Conservation (phyloP, 2,329 filamentous ascomycete genomes). For the Basipetospora chlamydospora region DNA sequence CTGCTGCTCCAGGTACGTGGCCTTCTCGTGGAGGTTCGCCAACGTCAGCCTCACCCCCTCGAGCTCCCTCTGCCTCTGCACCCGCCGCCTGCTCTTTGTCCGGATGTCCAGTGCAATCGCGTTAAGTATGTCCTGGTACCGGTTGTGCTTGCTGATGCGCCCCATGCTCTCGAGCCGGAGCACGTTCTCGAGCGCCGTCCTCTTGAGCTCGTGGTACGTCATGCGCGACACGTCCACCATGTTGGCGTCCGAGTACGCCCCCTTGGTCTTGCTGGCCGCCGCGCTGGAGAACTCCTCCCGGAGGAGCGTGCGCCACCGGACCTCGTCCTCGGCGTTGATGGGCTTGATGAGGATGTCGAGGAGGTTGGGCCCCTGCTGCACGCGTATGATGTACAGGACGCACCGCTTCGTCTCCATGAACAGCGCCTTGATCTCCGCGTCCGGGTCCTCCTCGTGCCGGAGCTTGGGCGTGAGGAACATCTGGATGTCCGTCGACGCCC, state of each 20-base stretch:
- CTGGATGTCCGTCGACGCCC: constrained; percentile 67
- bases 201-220: constrained; percentile 84
- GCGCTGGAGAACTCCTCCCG: constrained; percentile 58
- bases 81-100: constrained; percentile 83
- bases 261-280: constrained; percentile 51
- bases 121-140: constrained; percentile 96
- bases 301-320: constrained; percentile 71
- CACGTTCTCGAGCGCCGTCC: constrained; percentile 85
- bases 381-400: constrained; percentile 91
- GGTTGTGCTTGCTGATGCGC: constrained; percentile 77
- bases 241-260: constrained; percentile 81
- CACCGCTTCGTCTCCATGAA: constrained; percentile 99
- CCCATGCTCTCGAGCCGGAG: constrained; percentile 76
- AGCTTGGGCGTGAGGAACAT: constrained; percentile 82
- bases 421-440: constrained; percentile 78
- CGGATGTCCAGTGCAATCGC: constrained; percentile 93
- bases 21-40: constrained; percentile 67
- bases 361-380: constrained; percentile 84
- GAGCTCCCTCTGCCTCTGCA: constrained; percentile 82
- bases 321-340: constrained; percentile 73
- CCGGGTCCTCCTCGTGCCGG: constrained; percentile 81
- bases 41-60: constrained; percentile 70
- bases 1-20: constrained; percentile 84
- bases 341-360: constrained; percentile 91
- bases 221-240: constrained; percentile 81